phyloP scores from a whole-genome alignment of 2,329 filamentous ascomycete species.

The Diaporthe eres region DNA sequence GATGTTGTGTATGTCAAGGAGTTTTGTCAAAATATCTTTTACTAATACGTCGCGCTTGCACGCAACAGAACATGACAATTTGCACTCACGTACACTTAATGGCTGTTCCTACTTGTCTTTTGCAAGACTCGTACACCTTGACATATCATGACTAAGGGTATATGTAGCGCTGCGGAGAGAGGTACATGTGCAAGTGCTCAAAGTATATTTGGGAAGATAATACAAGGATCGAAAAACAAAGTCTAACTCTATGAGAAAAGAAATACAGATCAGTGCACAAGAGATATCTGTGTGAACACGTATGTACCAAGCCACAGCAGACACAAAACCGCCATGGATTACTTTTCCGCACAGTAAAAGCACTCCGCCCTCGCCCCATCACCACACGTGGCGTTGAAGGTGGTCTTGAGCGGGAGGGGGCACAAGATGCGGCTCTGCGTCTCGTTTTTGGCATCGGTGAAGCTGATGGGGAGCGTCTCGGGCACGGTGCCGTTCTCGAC shows the following conservation, averaged over 20 bases:
- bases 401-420: not conserved
- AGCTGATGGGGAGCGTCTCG: not conserved
- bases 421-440: not conserved
- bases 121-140: not conserved
- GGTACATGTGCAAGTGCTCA: not conserved
- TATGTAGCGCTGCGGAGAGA: not conserved
- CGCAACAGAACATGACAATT: not conserved
- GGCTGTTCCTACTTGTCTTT: not conserved
- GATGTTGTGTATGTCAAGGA: not conserved
- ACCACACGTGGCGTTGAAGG: not conserved
- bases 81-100: not conserved
- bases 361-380: not conserved
- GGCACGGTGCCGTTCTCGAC: slow-evolving; percentile 9
- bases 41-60: not conserved
- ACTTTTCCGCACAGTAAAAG: not conserved
- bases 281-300: fast-evolving
- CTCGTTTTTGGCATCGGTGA: not conserved
- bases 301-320: not conserved
- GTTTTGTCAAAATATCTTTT: not conserved
- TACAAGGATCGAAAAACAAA: not conserved
- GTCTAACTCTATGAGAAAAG: not conserved
- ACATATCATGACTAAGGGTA: not conserved
- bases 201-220: not conserved
- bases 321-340: not conserved
- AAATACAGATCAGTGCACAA: not conserved